Base-by-base conservation (phyloP, 768 basidiomycete genomes). In the Udeniomyces megalosporus region DNA sequence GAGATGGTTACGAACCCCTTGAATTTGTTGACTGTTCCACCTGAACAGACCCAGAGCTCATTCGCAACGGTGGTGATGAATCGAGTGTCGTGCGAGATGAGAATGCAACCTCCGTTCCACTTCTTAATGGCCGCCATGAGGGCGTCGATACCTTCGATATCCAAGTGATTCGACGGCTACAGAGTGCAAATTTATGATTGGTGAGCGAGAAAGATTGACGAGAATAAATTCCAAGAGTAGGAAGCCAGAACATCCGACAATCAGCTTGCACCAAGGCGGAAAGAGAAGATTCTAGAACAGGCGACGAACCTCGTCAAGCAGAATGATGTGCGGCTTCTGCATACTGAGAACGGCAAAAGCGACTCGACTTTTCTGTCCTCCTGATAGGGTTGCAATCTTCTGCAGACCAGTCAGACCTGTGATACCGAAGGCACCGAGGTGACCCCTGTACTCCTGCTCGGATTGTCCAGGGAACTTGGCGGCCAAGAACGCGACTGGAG, bases 401-500 rank as follows among this genome's bases (percentile, higher is more conserved):
- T 96, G 93, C 67, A 97, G 73, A 34, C 74, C 73, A 1, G 91
- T 93, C 82, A 93, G 84, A 47, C 91, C 90, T 64, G 88, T 95
- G 69, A 96, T 93, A 69, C 95, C 92, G 77, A 97, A 95, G 62
- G 92, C 90, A 6, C 93, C 95, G 14, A 99, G 78, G 75, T 97
- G 95, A 20, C 22, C n/a, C 65, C 95, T 80, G 72, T 97, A 97
- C 72, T 96, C 95, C 73, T 96, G 93, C 74, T 97, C 95, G 6
- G 80, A 88, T 74, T 84, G 85, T 0, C 95, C 93, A 1, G 95
- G 95, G 78, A 86, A 96, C 69, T 81, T 87, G 26, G 83, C 82
- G 15, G 89, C 88, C 32, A 99, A 77, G 77, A 95, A 96, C 69
- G 88, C 85, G 11, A 97, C 95, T 0, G 93, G 88, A n/a, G 83